These are phyloP conservation scores for Puya raimondii DNA, from an alignment of 176 grass and related monocot species.

Conservation along the genomic window DNA sequence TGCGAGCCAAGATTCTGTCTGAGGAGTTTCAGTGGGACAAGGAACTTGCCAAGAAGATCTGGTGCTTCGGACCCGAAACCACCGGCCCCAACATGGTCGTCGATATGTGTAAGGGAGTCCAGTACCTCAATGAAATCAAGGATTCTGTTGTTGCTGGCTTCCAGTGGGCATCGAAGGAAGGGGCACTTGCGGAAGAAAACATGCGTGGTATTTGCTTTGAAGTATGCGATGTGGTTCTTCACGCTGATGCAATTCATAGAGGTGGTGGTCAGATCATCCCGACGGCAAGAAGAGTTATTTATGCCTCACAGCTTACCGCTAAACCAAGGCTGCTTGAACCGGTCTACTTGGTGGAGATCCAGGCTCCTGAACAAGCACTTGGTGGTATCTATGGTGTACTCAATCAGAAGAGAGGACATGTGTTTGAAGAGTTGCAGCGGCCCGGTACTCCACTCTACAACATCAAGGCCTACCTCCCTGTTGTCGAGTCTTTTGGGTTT, in stretches of 20 bases:
- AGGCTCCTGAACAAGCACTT: conserved; percentile 27
- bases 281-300: conserved; percentile 30
- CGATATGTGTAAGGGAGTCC: background rate
- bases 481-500: conserved; percentile 50
- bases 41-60: conserved; percentile 11
- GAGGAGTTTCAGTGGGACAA: conserved; percentile 13
- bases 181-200: conserved; percentile 5
- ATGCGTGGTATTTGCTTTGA: conserved; percentile 14
- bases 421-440: conserved; percentile 65
- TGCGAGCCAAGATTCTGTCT: background rate
- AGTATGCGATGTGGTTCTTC: conserved; percentile 8
- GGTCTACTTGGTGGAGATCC: conserved; percentile 33
- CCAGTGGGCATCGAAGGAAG: conserved; percentile 11
- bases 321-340: conserved; percentile 31
- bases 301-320: conserved; percentile 29
- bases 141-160: conserved; percentile 11
- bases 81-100: background rate
- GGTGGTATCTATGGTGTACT: conserved; percentile 31
- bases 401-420: conserved; percentile 37
- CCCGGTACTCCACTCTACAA: conserved; percentile 32
- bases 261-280: conserved; percentile 33
- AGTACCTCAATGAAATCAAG: conserved; percentile 13
- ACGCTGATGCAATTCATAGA: conserved; percentile 34
- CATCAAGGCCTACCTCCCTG: conserved; percentile 42
- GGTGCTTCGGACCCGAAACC: conserved; percentile 11